Conservation (phyloP, 169 alveolate genomes). For the Cryptosporidium andersoni region DNA sequence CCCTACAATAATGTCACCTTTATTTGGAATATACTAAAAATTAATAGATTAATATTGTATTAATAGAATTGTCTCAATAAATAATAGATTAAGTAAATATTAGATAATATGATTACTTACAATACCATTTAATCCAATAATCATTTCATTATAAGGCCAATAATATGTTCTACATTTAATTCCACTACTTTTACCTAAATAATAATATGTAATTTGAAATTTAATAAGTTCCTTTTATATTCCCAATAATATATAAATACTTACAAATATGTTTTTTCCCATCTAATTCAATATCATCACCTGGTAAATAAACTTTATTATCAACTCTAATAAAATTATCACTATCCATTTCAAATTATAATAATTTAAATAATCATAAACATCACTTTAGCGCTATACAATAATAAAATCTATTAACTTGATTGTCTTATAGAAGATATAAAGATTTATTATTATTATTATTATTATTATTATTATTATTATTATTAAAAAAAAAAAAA, state of each 20-base stretch:
- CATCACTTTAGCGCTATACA: not conserved
- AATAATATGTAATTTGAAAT: not conserved
- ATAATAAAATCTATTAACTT: too few species aligned
- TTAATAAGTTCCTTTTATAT: not conserved
- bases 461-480: too few species aligned
- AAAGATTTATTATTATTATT: not conserved
- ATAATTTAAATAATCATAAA: not conserved
- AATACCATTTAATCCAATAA: conserved; percentile 31
- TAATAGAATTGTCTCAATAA: not conserved
- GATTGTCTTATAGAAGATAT: too few species aligned
- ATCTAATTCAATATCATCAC: conserved; percentile 20
- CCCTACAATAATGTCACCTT: conserved; percentile 55
- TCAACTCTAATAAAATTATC: conserved; percentile 10
- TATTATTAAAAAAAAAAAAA: not conserved
- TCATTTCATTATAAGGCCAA: conserved; percentile 47
- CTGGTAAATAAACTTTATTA: conserved; percentile 31
- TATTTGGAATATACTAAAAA: conserved; percentile 55
- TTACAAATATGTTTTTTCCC: conserved; percentile 16
- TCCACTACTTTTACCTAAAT: conserved; percentile 18
- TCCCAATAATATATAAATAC: not conserved
- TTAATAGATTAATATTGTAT: not conserved
- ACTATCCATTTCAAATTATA: not conserved
- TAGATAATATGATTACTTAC: conserved; percentile 27
- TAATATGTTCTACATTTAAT: conserved; percentile 44
- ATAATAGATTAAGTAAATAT: not conserved